Percentiles rank a stretch among this genome's conserved stretches.
Evolutionary conservation across 345 rosid genomes (phyloP).

Genomic region (Erysimum cheiranthoides): DNA sequence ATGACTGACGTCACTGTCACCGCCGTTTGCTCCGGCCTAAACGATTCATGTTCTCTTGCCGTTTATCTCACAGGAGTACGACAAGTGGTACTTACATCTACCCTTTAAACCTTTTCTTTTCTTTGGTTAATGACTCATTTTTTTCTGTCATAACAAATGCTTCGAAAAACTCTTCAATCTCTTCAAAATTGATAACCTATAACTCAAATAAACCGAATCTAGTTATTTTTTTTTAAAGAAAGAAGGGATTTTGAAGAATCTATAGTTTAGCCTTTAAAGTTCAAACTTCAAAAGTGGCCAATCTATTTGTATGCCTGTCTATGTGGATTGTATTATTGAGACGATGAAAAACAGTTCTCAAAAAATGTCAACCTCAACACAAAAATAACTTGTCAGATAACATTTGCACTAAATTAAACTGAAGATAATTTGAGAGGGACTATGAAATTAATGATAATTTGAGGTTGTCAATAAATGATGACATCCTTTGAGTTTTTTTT

Average conservation of each 20-base stretch:
- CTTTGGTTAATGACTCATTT: not conserved
- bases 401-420: not conserved
- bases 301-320: not conserved
- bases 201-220: too few species aligned
- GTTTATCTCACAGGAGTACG: conserved; percentile 81
- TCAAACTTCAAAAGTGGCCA: not conserved
- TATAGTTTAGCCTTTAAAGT: not conserved
- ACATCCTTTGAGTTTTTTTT: too few species aligned
- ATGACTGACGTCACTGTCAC: conserved; percentile 78
- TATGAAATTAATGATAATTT: not conserved
- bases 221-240: not conserved
- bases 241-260: not conserved
- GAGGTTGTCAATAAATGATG: not conserved
- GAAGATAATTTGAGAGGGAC: not conserved
- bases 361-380: not conserved
- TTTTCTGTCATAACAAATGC: too few species aligned
- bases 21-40: conserved; percentile 71
- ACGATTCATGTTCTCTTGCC: conserved; percentile 82
- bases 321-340: not conserved
- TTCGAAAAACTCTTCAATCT: not conserved
- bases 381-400: not conserved
- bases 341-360: not conserved
- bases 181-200: not conserved
- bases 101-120: not conserved
- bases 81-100: conserved; percentile 64